These are phyloP conservation scores for Fusarium cyanostomum DNA, from an alignment of 2,329 filamentous ascomycete genomes.

Conservation along the genomic window DNA sequence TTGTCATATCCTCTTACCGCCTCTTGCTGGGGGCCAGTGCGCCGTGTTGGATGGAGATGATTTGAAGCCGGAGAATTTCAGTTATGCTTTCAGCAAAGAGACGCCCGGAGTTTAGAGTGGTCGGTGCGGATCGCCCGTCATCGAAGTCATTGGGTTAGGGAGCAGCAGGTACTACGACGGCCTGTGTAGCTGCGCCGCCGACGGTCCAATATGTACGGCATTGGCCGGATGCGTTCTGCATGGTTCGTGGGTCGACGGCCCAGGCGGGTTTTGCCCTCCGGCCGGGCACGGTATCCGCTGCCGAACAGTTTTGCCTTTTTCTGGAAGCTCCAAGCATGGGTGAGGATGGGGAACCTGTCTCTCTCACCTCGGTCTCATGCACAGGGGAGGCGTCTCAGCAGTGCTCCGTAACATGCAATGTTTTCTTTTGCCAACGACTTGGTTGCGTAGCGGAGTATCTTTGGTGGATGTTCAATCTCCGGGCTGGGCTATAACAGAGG, in stretches of 20 bases:
- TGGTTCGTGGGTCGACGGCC: slow-evolving; percentile 7
- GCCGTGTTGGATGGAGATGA: neutral
- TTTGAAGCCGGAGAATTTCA: slow-evolving; percentile 24
- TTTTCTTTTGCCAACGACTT: neutral
- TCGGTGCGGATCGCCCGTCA: slow-evolving; percentile 23
- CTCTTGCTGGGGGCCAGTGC: slow-evolving; percentile 8
- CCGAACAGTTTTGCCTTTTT: slow-evolving; percentile 24
- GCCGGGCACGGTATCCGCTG: slow-evolving; percentile 5
- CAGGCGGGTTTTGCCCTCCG: neutral
- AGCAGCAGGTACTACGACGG: too few relatives aligned
- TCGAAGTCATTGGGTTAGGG: neutral
- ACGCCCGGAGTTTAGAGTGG: slow-evolving; percentile 25
- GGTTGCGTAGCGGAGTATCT: too few relatives aligned
- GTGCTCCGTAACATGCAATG: too few relatives aligned
- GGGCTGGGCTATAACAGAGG: neutral
- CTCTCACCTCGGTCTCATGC: neutral
- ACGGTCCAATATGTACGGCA: too few relatives aligned
- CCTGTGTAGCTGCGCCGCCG: too few relatives aligned
- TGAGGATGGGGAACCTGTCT: too few relatives aligned
- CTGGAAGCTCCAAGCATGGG: slow-evolving; percentile 33
- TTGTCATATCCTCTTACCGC: slow-evolving; percentile 27
- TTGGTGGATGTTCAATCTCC: neutral
- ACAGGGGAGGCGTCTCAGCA: neutral
- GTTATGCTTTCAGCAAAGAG: neutral
- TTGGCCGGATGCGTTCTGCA: slow-evolving; percentile 5